Conservation (phyloP, 202 grass and related monocot species). For the Zoysia matrella region DNA sequence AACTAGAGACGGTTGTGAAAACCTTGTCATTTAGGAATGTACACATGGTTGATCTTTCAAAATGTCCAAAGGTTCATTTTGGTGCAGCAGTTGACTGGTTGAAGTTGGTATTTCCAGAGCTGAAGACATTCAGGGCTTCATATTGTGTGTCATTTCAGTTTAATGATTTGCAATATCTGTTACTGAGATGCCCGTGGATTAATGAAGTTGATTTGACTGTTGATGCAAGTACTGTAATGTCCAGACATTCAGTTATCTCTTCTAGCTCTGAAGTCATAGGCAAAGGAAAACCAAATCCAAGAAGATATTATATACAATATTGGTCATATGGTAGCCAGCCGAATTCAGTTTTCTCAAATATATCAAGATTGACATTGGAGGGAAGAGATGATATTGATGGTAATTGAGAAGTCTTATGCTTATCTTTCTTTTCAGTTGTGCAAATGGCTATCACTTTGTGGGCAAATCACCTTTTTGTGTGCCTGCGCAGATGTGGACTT, state of each 20-base stretch:
- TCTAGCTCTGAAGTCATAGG: constrained; percentile 48
- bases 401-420: constrained; percentile 23
- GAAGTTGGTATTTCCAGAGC: constrained; percentile 60
- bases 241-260: constrained; percentile 53
- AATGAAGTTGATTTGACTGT: constrained; percentile 71
- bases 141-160: constrained; percentile 63
- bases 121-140: constrained; percentile 67
- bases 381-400: constrained; percentile 82
- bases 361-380: constrained; percentile 85
- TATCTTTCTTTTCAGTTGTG: constrained; percentile 19
- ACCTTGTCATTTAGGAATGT: constrained; percentile 52
- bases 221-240: constrained; percentile 47
- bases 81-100: constrained; percentile 52
- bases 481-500: constrained; percentile 62
- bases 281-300: constrained; percentile 30
- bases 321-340: constrained; percentile 33
- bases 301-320: constrained; percentile 30
- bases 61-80: constrained; percentile 74
- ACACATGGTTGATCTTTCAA: constrained; percentile 69
- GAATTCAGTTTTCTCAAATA: constrained; percentile 41
- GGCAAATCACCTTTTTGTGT: constrained; percentile 32
- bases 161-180: constrained; percentile 64
- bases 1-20: constrained; percentile 38
- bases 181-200: constrained; percentile 54
- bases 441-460: constrained; percentile 12